phyloP scores from a whole-genome alignment of 139 green algal genomes.

The Chlamydomonas applanata region DNA sequence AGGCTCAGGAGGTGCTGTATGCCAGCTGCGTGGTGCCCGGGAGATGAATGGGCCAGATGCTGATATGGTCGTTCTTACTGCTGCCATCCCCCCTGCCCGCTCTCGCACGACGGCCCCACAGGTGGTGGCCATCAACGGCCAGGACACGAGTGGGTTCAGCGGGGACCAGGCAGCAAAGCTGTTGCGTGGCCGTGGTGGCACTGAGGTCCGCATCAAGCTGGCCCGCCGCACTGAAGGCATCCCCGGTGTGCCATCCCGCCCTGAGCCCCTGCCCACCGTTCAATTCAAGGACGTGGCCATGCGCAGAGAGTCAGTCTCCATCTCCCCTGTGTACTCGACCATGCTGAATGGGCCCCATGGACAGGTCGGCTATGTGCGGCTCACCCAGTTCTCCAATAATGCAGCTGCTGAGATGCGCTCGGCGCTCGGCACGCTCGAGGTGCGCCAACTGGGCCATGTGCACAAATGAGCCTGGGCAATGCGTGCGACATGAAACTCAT shows the following conservation, averaged over 20 bases:
- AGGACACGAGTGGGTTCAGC: conserved; percentile 61
- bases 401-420: conserved; percentile 67
- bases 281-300: conserved; percentile 48
- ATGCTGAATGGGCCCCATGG: conserved; percentile 25
- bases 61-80: no score
- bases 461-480: no score
- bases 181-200: conserved; percentile 76
- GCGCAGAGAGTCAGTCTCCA: conserved; percentile 65
- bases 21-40: no score
- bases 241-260: conserved; percentile 65
- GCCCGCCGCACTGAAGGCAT: conserved; percentile 59
- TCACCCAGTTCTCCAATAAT: conserved; percentile 82
- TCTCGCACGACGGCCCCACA: not conserved
- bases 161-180: conserved; percentile 67
- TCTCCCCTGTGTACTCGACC: conserved; percentile 78
- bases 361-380: conserved; percentile 79
- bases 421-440: conserved; percentile 76
- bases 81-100: no score
- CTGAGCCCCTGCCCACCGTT: conserved; percentile 31
- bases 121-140: conserved; percentile 52
- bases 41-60: no score
- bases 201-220: conserved; percentile 55
- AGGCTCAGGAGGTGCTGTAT: no score
- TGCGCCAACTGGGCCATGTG: conserved; percentile 19
- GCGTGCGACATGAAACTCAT: no score